These are phyloP conservation scores for Pugionium dolabratum DNA, from an alignment of 345 rosid genomes.

Conservation along the genomic window DNA sequence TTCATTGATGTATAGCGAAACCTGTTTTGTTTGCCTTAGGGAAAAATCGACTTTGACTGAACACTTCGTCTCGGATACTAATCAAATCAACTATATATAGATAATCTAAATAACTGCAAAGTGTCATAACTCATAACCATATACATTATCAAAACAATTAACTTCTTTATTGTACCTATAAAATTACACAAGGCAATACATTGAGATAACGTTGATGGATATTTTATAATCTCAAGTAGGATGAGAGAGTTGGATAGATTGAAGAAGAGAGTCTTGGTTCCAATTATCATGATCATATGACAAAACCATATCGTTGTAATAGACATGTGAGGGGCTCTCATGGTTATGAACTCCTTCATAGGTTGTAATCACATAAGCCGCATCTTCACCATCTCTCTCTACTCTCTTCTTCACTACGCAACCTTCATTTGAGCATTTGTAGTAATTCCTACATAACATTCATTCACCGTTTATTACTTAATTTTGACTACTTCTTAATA, in stretches of 20 bases:
- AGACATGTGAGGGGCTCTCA: constrained; percentile 50
- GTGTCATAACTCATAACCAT: background rate
- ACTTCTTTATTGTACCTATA: constrained; percentile 28
- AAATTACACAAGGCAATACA: constrained; percentile 15
- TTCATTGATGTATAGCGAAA: too few species aligned
- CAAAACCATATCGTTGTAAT: constrained; percentile 42
- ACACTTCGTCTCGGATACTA: too few species aligned
- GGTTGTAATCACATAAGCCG: constrained; percentile 67
- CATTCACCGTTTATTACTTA: background rate
- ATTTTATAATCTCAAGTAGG: constrained; percentile 16
- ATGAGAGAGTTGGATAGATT: background rate
- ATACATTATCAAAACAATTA: too few species aligned
- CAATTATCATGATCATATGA: constrained; percentile 35
- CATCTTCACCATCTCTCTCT: constrained; percentile 71
- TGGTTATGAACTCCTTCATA: constrained; percentile 84
- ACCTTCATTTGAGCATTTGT: constrained; percentile 66
- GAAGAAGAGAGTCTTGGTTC: constrained; percentile 39
- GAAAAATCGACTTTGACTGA: too few species aligned
- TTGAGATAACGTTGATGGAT: constrained; percentile 1
- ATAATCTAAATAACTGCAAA: constrained; percentile 2
- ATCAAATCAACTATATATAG: too few species aligned
- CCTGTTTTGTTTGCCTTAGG: too few species aligned
- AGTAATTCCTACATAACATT: constrained; percentile 63
- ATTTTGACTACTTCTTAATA: background rate
- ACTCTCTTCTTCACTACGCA: constrained; percentile 87